A percentile compares a stretch with the other conserved stretches of the same genome.
phyloP scores from a whole-genome alignment of 2,329 filamentous ascomycete genomes.

The Decorospora gaudefroyi region DNA sequence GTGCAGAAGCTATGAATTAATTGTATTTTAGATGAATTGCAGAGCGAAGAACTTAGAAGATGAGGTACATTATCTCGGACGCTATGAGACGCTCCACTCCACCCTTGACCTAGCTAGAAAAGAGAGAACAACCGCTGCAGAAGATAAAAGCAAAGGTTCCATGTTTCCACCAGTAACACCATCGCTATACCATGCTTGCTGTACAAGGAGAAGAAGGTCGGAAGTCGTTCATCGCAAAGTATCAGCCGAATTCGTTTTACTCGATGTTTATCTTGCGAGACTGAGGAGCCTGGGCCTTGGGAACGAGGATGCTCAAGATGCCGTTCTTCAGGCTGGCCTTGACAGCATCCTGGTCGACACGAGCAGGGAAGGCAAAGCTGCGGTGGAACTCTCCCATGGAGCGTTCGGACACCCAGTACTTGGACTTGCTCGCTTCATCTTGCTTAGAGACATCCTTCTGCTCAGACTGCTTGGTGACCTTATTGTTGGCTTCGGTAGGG shows the following conservation, averaged over 20 bases:
- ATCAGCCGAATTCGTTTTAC: conserved; percentile 42
- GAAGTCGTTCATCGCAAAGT: neutral
- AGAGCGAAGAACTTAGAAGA: no score
- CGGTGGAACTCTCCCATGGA: conserved; percentile 63
- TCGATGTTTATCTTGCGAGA: conserved; percentile 61
- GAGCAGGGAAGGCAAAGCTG: conserved; percentile 61
- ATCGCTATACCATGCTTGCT: conserved; percentile 2
- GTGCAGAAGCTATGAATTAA: no score
- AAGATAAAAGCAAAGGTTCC: neutral
- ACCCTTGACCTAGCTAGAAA: no score
- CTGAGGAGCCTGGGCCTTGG: conserved; percentile 57
- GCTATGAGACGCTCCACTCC: no score
- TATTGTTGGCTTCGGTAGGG: conserved; percentile 29
- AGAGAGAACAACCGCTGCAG: neutral
- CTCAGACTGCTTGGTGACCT: conserved; percentile 38
- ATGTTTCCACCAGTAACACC: conserved; percentile 4
- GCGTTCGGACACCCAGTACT: conserved; percentile 72
- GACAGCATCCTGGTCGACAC: conserved; percentile 64
- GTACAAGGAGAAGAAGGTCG: neutral
- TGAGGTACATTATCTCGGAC: no score
- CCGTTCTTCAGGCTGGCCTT: conserved; percentile 65
- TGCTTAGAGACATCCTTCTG: conserved; percentile 49
- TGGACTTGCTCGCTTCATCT: conserved; percentile 56
- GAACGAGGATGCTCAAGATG: conserved; percentile 61
- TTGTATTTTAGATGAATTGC: no score